A percentile compares a stretch with the other conserved stretches of the same genome.
phyloP scores from a whole-genome alignment of 139 green algal genomes.

The Desmodesmus armatus region DNA sequence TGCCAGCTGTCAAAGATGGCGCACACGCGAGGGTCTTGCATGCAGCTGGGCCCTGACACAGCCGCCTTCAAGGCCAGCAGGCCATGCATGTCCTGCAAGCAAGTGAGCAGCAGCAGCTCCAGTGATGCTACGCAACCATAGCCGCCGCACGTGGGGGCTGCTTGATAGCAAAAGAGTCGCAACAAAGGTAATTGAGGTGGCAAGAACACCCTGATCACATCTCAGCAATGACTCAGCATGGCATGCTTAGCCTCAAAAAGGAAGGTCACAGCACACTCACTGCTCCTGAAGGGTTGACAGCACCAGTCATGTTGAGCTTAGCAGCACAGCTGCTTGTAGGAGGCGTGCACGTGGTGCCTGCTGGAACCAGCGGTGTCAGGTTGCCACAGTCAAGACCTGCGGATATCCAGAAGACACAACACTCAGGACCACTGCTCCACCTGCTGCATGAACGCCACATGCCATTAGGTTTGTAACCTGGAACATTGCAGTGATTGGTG shows the following conservation, averaged over 20 bases:
- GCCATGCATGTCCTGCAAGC: neutral
- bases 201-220: too few relatives aligned
- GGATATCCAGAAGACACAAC: too few relatives aligned
- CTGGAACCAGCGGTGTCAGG: neutral
- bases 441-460: too few relatives aligned
- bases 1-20: constrained; percentile 32
- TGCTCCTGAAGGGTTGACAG: neutral
- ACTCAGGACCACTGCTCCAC: too few relatives aligned
- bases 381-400: constrained; percentile 26
- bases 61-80: constrained; percentile 8
- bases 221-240: too few relatives aligned
- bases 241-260: too few relatives aligned
- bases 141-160: too few relatives aligned
- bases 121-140: too few relatives aligned
- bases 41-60: neutral
- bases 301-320: neutral
- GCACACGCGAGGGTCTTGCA: neutral
- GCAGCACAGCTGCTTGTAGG: neutral
- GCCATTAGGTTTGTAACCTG: too few relatives aligned
- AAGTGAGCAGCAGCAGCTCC: neutral
- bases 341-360: neutral
- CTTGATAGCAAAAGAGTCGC: too few relatives aligned
- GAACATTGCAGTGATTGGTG: too few relatives aligned
- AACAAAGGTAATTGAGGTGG: too few relatives aligned
- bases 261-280: neutral